Evolutionary conservation across 805 yeast species (phyloP).

Genomic region (Torulaspora maleeae): DNA sequence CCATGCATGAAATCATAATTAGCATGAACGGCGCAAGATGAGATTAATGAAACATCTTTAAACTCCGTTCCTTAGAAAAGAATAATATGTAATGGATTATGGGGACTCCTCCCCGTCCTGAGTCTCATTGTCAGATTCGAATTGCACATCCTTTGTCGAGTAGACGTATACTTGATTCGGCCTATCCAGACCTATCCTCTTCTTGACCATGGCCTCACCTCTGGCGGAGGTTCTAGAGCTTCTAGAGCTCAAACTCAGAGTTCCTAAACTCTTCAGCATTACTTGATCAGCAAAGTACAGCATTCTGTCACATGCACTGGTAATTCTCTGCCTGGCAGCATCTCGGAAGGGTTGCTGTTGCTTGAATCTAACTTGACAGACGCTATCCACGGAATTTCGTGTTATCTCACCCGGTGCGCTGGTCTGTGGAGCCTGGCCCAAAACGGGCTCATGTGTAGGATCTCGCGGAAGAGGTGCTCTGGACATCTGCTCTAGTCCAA

Average conservation of each 20-base stretch:
- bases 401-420: neutral
- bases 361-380: constrained; percentile 20
- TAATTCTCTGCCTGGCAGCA: constrained; percentile 22
- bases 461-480: neutral
- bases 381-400: constrained; percentile 10
- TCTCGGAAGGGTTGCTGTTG: constrained; percentile 21
- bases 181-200: constrained; percentile 26
- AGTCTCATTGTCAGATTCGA: constrained; percentile 33
- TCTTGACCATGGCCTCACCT: constrained; percentile 25
- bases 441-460: neutral
- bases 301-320: constrained; percentile 37
- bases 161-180: constrained; percentile 41
- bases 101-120: neutral
- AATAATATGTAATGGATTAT: neutral
- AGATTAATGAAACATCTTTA: too few relatives aligned
- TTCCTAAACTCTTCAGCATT: constrained; percentile 56
- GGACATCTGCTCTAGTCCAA: constrained; percentile 3
- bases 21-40: too few relatives aligned
- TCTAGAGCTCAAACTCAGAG: constrained; percentile 41
- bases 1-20: constrained; percentile 3
- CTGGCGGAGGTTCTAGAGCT: constrained; percentile 22
- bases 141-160: constrained; percentile 40
- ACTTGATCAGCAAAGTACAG: constrained; percentile 48
- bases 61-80: neutral
- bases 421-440: neutral